Base-by-base conservation (phyloP, 768 basidiomycete genomes). In the Pholiota conissans region DNA sequence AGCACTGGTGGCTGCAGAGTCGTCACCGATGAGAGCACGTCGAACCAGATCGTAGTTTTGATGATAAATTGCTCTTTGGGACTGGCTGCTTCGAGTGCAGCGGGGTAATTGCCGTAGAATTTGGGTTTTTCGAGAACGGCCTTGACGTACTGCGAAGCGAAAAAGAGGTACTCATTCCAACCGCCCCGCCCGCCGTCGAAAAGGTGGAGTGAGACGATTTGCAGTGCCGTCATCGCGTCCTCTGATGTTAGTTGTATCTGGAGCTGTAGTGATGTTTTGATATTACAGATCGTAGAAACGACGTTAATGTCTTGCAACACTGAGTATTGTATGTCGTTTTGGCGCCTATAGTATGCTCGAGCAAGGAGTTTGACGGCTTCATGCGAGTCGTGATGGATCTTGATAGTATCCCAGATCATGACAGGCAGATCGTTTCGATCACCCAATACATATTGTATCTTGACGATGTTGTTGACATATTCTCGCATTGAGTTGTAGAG, bases 31-130 rank as follows among this genome's bases (percentile, higher is more conserved):
- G 89, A 90, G 51, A 93, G 79, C 30, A 93, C 89, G 68, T 93
- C 91, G 69, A 93, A 91, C 91, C 91, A 93, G 56, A 93, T 85
- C 14, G 89, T 84, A 24, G 91, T 88, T 71, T 91, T 91, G 73
- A 92, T 79, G 67, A 93, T 85, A 71, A 92, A 92, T 73, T 82
- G 69, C 74, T 79, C 73, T 75, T 84, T 76, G 76, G 79, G 18
- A 66, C 61, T 58, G 29, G 68, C 61, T 62, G 81, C 84, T 16
- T 60, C 55, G 32, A 74, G 57, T 10, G 90, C 76, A 6, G 79
- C 78, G 48, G 77, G 75, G 52, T 73, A 72, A 7, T 80, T 76
- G 24, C 78, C 75, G 29, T 64, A 63, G 63, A 65, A 78, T 3
- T 57, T 63, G 14, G 68, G 63, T 57, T 74, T 65, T 30, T 74